Percentiles rank a stretch among this genome's conserved stretches.
These are phyloP conservation scores for Centrapalus pauciflorus DNA, from an alignment of 129 eudicot genomes.

Conservation along the genomic window DNA sequence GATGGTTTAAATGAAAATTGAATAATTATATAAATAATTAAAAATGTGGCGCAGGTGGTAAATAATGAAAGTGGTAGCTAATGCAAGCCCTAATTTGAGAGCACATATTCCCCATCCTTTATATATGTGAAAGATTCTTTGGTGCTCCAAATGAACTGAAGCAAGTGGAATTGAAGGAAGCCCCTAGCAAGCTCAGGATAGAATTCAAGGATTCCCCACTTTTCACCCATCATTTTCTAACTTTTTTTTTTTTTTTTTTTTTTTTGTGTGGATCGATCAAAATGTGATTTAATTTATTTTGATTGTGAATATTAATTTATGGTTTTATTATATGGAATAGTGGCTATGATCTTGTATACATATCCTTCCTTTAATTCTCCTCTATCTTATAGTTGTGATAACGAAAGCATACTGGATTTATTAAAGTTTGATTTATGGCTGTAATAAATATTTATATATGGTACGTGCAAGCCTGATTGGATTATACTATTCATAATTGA, in stretches of 20 bases:
- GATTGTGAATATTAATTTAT: slow-evolving; percentile 28
- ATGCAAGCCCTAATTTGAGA: background rate
- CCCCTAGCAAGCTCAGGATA: slow-evolving; percentile 21
- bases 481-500: too few species aligned
- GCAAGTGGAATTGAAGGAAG: slow-evolving; percentile 26
- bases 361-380: slow-evolving; percentile 27
- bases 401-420: too few species aligned
- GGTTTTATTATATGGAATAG: slow-evolving; percentile 22
- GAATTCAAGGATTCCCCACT: slow-evolving; percentile 24
- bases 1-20: too few species aligned
- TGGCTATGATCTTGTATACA: slow-evolving; percentile 20
- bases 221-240: slow-evolving; percentile 21
- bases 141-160: slow-evolving; percentile 15
- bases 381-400: too few species aligned
- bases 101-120: slow-evolving; percentile 23
- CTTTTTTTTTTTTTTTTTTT: too few species aligned
- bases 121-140: slow-evolving; percentile 15
- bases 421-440: too few species aligned
- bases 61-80: slow-evolving; percentile 17
- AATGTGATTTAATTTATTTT: slow-evolving; percentile 26
- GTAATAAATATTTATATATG: too few species aligned
- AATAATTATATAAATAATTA: too few species aligned
- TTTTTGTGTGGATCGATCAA: slow-evolving; percentile 34
- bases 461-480: too few species aligned
- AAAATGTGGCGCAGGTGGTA: slow-evolving; percentile 37